phyloP scores from a whole-genome alignment of 176 grass and related monocot species.

The Eleusine indica region DNA sequence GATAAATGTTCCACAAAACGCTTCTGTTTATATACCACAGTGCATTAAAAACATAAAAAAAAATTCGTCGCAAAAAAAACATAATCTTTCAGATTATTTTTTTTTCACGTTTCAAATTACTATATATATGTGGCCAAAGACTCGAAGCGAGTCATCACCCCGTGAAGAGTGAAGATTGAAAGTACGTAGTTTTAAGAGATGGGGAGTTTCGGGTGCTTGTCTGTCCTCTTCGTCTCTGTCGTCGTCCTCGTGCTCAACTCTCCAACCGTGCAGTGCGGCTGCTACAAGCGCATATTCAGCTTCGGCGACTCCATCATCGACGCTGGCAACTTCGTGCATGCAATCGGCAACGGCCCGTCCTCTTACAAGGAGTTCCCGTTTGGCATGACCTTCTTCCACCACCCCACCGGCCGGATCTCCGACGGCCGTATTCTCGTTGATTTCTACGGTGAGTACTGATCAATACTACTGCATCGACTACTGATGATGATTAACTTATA shows the following conservation, averaged over 20 bases:
- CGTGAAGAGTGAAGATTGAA: background rate
- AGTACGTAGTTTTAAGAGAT: background rate
- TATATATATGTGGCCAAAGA: background rate
- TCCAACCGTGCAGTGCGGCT: background rate
- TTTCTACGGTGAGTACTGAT: constrained; percentile 24
- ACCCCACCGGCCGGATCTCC: constrained; percentile 42
- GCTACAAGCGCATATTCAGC: constrained; percentile 62
- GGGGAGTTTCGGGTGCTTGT: background rate
- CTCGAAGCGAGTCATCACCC: background rate
- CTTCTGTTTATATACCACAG: too few species aligned
- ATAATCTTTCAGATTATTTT: too few species aligned
- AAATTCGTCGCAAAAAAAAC: too few species aligned
- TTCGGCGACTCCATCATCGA: constrained; percentile 80
- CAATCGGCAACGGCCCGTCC: background rate
- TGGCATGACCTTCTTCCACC: constrained; percentile 66
- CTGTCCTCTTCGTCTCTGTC: background rate
- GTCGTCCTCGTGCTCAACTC: constrained; percentile 8
- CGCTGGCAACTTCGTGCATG: constrained; percentile 48
- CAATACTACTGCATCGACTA: background rate
- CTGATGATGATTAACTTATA: background rate
- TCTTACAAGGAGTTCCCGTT: constrained; percentile 39
- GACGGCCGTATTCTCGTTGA: constrained; percentile 50
- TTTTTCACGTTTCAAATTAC: background rate
- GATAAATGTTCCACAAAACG: too few species aligned
- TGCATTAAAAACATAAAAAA: too few species aligned